Conservation (phyloP, 2,329 filamentous ascomycete genomes). For the Aspergillus sp. region DNA sequence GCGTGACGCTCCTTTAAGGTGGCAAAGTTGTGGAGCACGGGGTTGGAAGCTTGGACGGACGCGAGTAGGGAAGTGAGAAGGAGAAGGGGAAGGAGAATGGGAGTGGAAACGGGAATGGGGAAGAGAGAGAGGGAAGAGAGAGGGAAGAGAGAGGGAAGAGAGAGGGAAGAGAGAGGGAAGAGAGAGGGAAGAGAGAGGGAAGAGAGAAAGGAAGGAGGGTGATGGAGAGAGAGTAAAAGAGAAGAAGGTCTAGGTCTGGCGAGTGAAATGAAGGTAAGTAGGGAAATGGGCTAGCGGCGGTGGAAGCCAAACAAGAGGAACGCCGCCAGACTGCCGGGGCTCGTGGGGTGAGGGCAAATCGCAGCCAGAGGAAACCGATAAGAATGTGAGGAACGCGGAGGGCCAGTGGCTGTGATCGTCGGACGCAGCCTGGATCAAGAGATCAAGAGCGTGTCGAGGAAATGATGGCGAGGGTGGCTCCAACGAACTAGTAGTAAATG, state of each 20-base stretch:
- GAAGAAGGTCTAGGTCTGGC: conserved; percentile 12
- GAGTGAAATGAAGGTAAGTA: conserved; percentile 19
- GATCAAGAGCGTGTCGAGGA: neutral
- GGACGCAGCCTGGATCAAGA: neutral
- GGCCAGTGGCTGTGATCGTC: conserved; percentile 6
- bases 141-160: conserved; percentile 12
- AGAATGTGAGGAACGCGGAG: conserved; percentile 14
- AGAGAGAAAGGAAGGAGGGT: neutral
- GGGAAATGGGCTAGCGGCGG: conserved; percentile 13
- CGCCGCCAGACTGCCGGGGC: conserved; percentile 27
- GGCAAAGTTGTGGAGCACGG: conserved; percentile 5
- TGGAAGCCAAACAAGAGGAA: conserved; percentile 30
- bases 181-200: conserved; percentile 9
- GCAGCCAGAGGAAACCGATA: conserved; percentile 11
- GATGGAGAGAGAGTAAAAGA: conserved; percentile 6
- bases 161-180: neutral
- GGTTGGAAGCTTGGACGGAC: neutral
- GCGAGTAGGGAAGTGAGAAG: conserved; percentile 11
- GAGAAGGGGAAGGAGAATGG: conserved; percentile 12
- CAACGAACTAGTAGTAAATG: neutral
- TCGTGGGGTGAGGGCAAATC: conserved; percentile 19
- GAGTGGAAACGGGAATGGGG: neutral
- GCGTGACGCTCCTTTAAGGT: conserved; percentile 9
- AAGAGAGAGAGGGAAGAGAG: conserved; percentile 4
- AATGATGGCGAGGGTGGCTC: neutral